Conservation (phyloP, 495 filamentous ascomycete species). For the Podospora pseudoanserina region DNA sequence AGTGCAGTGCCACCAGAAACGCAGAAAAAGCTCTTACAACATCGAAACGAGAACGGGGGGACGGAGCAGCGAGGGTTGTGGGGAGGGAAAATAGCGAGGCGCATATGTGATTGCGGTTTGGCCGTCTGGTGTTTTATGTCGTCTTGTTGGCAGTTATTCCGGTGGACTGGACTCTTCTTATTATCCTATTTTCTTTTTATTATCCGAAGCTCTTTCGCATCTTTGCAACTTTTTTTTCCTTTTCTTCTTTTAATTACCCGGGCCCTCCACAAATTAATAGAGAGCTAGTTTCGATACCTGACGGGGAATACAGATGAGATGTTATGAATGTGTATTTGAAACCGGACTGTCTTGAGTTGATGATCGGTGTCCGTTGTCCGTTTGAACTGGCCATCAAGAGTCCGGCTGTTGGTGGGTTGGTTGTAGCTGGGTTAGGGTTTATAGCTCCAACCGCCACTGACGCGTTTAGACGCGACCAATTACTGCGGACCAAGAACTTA, state of each 20-base stretch:
- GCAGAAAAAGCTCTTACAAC: constrained; percentile 14
- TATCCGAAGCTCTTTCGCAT: constrained; percentile 33
- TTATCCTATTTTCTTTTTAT: constrained; percentile 33
- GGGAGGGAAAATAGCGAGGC: constrained; percentile 23
- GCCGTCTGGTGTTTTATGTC: constrained; percentile 29
- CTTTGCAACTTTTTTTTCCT: constrained; percentile 25
- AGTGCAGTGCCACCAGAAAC: constrained; percentile 8
- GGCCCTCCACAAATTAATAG: constrained; percentile 42
- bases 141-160: constrained; percentile 30
- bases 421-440: constrained; percentile 8
- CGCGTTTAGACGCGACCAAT: neutral
- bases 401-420: neutral
- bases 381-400: neutral
- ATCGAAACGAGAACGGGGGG: constrained; percentile 3
- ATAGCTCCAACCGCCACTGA: neutral
- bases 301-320: constrained; percentile 39
- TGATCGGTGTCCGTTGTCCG: neutral
- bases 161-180: constrained; percentile 30
- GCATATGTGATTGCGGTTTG: constrained; percentile 18
- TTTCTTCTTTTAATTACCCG: constrained; percentile 33
- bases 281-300: constrained; percentile 48
- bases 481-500: neutral
- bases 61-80: constrained; percentile 12
- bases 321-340: constrained; percentile 17
- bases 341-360: neutral